Percentiles rank a stretch among this genome's conserved stretches.
Evolutionary conservation across 768 basidiomycete genomes (phyloP).

Genomic region (Mycena venus): DNA sequence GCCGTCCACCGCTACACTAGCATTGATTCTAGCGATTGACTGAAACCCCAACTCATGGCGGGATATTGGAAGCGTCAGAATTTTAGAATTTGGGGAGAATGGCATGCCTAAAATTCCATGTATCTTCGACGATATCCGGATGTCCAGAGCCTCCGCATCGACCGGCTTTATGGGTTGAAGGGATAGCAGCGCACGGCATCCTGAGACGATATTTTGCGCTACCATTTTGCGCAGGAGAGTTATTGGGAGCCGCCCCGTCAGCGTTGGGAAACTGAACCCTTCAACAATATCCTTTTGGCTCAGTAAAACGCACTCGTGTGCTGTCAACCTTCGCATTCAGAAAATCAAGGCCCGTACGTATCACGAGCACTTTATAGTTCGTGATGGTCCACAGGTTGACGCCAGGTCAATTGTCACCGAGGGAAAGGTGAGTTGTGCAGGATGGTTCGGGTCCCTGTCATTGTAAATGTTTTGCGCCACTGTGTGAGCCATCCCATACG

Average conservation of each 20-base stretch:
- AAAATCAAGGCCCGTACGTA: slow-evolving; percentile 9
- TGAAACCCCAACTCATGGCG: slow-evolving; percentile 17
- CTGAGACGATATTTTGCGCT: slow-evolving; percentile 6
- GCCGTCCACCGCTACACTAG: slow-evolving; percentile 7
- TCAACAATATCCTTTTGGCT: slow-evolving; percentile 11
- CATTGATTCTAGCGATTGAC: slow-evolving; percentile 25
- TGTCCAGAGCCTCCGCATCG: slow-evolving; percentile 14
- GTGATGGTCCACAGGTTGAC: not conserved
- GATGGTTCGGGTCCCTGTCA: not conserved
- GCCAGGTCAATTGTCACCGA: not conserved
- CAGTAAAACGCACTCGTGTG: not conserved
- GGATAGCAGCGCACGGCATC: slow-evolving; percentile 11
- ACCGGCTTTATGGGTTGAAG: slow-evolving; percentile 19
- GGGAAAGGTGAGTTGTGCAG: not conserved
- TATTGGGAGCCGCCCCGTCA: not conserved
- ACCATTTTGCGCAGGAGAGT: slow-evolving; percentile 13
- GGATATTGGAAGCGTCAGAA: slow-evolving; percentile 14
- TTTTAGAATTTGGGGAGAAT: not conserved
- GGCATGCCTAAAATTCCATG: slow-evolving; percentile 19
- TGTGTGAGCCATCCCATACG: slow-evolving; percentile 24
- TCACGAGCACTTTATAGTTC: not conserved
- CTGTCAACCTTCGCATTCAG: slow-evolving; percentile 9
- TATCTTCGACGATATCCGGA: not conserved
- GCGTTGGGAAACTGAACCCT: slow-evolving; percentile 4
- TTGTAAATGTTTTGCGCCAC: slow-evolving; percentile 1